Percentiles rank a stretch among this genome's conserved stretches.
These are phyloP conservation scores for Knufia petricola DNA, from an alignment of 2,329 filamentous ascomycete genomes.

Conservation along the genomic window DNA sequence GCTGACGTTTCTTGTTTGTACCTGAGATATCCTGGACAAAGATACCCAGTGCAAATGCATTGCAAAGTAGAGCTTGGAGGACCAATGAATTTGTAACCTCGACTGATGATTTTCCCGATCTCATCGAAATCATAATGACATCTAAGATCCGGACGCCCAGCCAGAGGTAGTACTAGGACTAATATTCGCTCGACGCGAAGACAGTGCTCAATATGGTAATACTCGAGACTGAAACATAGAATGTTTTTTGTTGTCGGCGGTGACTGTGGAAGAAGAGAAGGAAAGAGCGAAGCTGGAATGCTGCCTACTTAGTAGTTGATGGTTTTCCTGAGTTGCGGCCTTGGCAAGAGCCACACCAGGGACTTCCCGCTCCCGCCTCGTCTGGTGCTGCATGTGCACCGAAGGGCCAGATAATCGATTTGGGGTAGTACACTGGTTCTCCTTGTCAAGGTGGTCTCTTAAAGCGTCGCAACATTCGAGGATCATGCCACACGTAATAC, in stretches of 20 bases:
- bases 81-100: slow-evolving; percentile 18
- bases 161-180: slow-evolving; percentile 20
- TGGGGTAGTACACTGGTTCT: not conserved
- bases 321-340: not conserved
- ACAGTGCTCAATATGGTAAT: slow-evolving; percentile 18
- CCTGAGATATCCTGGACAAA: slow-evolving; percentile 2
- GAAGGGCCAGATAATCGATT: slow-evolving; percentile 9
- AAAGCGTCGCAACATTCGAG: not conserved
- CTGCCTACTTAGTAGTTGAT: not conserved
- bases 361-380: not conserved
- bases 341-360: slow-evolving; percentile 6
- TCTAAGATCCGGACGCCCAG: slow-evolving; percentile 24
- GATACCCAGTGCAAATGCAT: not conserved
- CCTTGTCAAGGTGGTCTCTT: slow-evolving; percentile 5
- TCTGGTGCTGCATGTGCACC: slow-evolving; percentile 3
- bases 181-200: slow-evolving; percentile 18
- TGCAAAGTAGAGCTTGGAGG: not conserved
- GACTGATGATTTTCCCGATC: slow-evolving; percentile 24
- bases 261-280: slow-evolving; percentile 12
- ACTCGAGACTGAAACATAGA: slow-evolving; percentile 19
- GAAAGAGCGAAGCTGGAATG: not conserved
- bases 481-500: slow-evolving; percentile 1
- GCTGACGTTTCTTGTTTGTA: slow-evolving; percentile 12
- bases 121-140: slow-evolving; percentile 25
- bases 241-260: slow-evolving; percentile 21